These are phyloP conservation scores for Nemania sp. DNA, from an alignment of 2,329 filamentous ascomycete species.

Conservation along the genomic window DNA sequence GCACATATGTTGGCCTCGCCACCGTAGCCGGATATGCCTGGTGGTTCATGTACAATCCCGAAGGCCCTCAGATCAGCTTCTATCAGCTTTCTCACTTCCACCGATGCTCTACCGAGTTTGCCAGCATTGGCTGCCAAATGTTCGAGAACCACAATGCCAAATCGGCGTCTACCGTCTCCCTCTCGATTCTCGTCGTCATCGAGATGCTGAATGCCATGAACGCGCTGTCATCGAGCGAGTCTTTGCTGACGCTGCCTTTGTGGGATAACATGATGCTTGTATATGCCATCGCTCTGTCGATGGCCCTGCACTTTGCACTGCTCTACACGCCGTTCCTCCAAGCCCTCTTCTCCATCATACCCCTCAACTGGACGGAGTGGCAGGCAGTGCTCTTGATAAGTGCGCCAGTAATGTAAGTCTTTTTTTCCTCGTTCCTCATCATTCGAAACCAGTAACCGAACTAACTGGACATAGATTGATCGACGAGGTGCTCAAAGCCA, in stretches of 20 bases:
- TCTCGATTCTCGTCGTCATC: slow-evolving; percentile 92
- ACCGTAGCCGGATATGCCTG: slow-evolving; percentile 98
- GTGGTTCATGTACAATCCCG: slow-evolving; percentile 98
- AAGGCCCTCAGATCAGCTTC: slow-evolving; percentile 90
- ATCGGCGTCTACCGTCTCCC: slow-evolving; percentile 87
- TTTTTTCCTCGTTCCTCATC: not conserved
- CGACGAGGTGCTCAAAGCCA: slow-evolving; percentile 80
- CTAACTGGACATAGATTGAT: slow-evolving; percentile 61
- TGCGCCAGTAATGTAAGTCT: slow-evolving; percentile 85
- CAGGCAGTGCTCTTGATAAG: slow-evolving; percentile 87
- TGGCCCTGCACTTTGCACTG: slow-evolving; percentile 92
- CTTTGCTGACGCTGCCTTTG: slow-evolving; percentile 87
- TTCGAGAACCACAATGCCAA: slow-evolving; percentile 86
- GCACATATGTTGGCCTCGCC: slow-evolving; percentile 89
- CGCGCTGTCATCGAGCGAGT: slow-evolving; percentile 92
- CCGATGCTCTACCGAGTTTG: slow-evolving; percentile 82
- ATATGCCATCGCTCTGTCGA: slow-evolving; percentile 89
- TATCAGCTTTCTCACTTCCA: slow-evolving; percentile 92
- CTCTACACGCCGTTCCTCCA: slow-evolving; percentile 92
- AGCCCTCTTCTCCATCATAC: slow-evolving; percentile 85
- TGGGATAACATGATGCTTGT: slow-evolving; percentile 99
- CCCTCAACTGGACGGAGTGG: slow-evolving; percentile 87
- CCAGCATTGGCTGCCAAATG: slow-evolving; percentile 89
- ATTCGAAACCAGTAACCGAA: not conserved
- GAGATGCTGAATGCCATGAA: slow-evolving; percentile 99